Evolutionary conservation across 1,139 yeast species (phyloP).

Genomic region (Suzukiozyma palmioleophila): DNA sequence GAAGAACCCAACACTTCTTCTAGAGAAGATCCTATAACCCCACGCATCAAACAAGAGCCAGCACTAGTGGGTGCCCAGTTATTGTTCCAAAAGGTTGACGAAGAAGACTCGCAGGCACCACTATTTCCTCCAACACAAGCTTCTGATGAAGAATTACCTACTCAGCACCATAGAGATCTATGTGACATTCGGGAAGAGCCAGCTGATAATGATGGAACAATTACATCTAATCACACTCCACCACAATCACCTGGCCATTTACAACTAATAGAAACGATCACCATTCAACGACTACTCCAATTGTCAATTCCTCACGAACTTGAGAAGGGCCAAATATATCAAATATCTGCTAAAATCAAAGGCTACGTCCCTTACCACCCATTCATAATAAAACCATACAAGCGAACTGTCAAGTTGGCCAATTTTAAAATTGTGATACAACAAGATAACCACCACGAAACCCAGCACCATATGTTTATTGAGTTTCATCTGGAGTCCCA

Average conservation of each 20-base stretch:
- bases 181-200: neutral
- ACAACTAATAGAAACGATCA: conserved; percentile 6
- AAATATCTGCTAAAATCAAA: conserved; percentile 15
- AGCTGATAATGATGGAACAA: no score
- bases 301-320: conserved; percentile 12
- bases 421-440: conserved; percentile 20
- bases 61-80: neutral
- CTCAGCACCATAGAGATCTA: neutral
- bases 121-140: conserved; percentile 1
- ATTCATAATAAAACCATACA: conserved; percentile 27
- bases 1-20: neutral
- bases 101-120: conserved; percentile 3
- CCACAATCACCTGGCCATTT: no score
- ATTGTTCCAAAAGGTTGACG: conserved; percentile 2
- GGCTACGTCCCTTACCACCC: conserved; percentile 17
- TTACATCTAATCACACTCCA: no score
- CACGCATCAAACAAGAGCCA: conserved; percentile 3
- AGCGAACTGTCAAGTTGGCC: conserved; percentile 25
- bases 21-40: conserved; percentile 3
- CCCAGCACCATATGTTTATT: conserved; percentile 8
- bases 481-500: conserved; percentile 26
- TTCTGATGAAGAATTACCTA: neutral
- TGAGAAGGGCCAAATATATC: conserved; percentile 13
- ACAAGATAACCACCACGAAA: conserved; percentile 9
- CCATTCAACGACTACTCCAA: conserved; percentile 9